Evolutionary conservation across 176 grass and related monocot genomes (phyloP), one percentile per base, ranked within the genome.

Genomic region (Carex myosuroides): DNA sequence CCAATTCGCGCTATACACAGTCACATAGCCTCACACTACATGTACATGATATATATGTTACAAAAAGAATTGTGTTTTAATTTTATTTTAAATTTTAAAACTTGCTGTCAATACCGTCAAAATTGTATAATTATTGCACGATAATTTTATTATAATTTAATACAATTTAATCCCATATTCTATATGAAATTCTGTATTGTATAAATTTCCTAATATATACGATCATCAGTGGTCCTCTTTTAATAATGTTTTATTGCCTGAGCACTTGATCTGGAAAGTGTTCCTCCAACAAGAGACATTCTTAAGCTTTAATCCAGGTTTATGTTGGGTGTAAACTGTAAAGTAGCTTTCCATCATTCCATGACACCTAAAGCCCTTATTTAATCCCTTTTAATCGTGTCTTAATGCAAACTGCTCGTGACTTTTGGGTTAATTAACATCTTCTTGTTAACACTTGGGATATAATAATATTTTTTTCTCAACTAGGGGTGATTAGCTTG

Each of bases 291-390:
- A 77, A 77, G 46, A 77, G 73, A 77, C 73, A 77, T 55, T 77
- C 50, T 77, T 77, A 77, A 77, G 22, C 50, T 77, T 77, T 30
- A 77, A 77, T 77, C 73, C 50, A 77, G 73, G 50, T 50, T 77
- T 56, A 48, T 77, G 73, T 56, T 77, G 73, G 73, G 48, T 56
- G 24, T 17, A 77, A 77, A 77, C 22, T 56, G 24, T 17, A 77
- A 77, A 77, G 73, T 77, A 56, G 13, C 73, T 77, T 77, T 77
- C 24, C 22, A 17, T 77, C 73, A 56, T 77, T 77, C 24, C 22
- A 17, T 77, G 50, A 77, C 73, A 77, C 20, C 73, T 77, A 77
- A 29, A 77, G 50, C 50, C 13, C 73, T 77, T 33, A 55, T 56
- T 77, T 32, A 77, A 32, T 5, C 13, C 48, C 5, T 12, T 75